These are phyloP conservation scores for Metrosideros polymorpha DNA, from an alignment of 441 rosid species.

Conservation along the genomic window DNA sequence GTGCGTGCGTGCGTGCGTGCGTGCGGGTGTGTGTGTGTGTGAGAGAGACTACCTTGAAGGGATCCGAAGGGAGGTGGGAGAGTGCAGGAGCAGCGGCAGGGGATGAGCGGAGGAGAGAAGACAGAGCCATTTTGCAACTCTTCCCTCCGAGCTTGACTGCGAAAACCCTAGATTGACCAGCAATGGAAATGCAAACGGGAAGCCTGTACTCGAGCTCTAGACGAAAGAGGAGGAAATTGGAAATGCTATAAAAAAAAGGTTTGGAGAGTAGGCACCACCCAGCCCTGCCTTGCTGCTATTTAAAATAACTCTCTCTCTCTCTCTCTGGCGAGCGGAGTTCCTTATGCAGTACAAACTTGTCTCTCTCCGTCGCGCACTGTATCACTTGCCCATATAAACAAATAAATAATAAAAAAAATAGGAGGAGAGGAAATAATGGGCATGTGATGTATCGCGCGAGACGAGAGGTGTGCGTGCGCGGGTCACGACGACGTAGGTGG, in stretches of 20 bases:
- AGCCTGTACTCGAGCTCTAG: not conserved
- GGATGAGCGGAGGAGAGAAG: slow-evolving; percentile 58
- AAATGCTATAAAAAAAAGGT: not conserved
- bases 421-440: not conserved
- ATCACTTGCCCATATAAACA: too few relatives aligned
- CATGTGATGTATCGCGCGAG: not conserved
- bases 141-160: not conserved
- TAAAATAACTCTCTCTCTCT: not conserved
- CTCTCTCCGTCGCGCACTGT: not conserved
- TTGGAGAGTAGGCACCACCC: not conserved
- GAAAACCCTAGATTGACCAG: not conserved
- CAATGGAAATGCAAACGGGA: not conserved
- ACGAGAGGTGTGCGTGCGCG: not conserved
- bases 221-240: not conserved
- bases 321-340: not conserved
- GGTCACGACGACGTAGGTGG: not conserved
- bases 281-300: too few relatives aligned
- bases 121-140: slow-evolving; percentile 45
- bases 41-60: slow-evolving; percentile 19
- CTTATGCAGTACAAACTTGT: not conserved
- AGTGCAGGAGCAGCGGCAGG: slow-evolving; percentile 22
- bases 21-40: too few relatives aligned
- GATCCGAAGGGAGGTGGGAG: not conserved
- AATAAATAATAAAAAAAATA: not conserved
- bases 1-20: not conserved